Conservation (phyloP, 306 rosid genomes). For the Potentilla sterilis region DNA sequence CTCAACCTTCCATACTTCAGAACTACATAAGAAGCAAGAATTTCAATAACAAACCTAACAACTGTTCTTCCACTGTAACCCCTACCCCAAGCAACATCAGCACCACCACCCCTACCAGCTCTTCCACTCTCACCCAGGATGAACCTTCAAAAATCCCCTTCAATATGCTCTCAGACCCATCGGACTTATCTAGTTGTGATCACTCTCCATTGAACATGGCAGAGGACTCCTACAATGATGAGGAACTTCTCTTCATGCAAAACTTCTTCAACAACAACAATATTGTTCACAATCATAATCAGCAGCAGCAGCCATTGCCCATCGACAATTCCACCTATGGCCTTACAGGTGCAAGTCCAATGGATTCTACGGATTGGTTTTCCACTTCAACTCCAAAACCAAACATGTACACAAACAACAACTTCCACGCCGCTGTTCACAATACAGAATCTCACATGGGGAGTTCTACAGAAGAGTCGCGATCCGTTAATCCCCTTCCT, state of each 20-base stretch:
- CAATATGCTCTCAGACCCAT: conserved; percentile 26
- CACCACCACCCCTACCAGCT: not conserved
- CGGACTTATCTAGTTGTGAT: conserved; percentile 29
- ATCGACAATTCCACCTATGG: conserved; percentile 2
- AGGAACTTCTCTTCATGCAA: conserved; percentile 70
- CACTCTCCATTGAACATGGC: conserved; percentile 25
- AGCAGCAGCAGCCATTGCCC: not conserved
- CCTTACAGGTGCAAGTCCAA: not conserved
- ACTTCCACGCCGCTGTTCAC: not conserved
- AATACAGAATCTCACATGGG: not conserved
- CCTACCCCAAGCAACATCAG: not conserved
- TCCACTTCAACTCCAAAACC: not conserved
- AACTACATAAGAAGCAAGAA: conserved; percentile 57
- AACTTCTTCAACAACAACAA: conserved; percentile 28
- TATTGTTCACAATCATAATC: not conserved
- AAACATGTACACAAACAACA: not conserved
- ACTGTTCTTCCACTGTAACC: not conserved
- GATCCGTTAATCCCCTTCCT: not conserved
- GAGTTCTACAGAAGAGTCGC: not conserved
- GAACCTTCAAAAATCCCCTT: conserved; percentile 8
- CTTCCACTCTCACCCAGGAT: conserved; percentile 16
- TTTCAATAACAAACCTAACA: not conserved
- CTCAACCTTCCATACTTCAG: conserved; percentile 64
- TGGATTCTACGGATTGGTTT: not conserved
- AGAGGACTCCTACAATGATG: conserved; percentile 29